phyloP scores from a whole-genome alignment of 331 rosid genomes.

The Cydonia oblonga region DNA sequence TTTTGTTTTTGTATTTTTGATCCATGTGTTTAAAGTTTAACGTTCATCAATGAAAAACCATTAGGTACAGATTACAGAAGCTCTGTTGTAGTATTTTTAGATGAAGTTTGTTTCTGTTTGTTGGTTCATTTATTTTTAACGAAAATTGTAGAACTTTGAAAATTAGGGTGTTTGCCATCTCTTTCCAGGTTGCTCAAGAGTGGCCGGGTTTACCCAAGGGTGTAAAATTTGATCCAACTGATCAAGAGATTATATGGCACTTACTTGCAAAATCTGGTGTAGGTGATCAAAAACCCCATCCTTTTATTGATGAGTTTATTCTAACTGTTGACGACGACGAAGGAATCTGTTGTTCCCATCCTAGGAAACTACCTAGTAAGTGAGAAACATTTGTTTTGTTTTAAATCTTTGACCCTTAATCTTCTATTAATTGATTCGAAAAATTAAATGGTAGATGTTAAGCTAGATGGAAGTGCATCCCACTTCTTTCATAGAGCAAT shows the following conservation, averaged over 20 bases:
- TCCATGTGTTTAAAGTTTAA: neutral
- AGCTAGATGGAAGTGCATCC: constrained; percentile 79
- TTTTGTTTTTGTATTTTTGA: neutral
- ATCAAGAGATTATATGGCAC: constrained; percentile 78
- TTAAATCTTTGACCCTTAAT: neutral
- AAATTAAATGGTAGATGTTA: constrained; percentile 42
- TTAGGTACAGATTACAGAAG: neutral
- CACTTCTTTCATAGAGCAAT: constrained; percentile 85
- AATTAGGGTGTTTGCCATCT: constrained; percentile 3
- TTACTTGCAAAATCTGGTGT: constrained; percentile 66
- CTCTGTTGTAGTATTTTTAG: neutral
- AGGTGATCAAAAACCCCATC: constrained; percentile 46
- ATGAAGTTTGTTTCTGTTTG: neutral
- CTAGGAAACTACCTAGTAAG: constrained; percentile 69
- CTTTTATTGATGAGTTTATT: constrained; percentile 74
- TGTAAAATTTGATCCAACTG: constrained; percentile 95
- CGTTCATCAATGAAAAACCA: neutral
- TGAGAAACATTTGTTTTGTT: neutral
- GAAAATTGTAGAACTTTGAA: neutral
- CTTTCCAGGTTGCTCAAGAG: constrained; percentile 62
- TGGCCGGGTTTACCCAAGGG: constrained; percentile 97
- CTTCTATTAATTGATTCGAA: neutral
- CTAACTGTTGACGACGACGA: constrained; percentile 48
- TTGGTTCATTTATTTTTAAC: neutral
- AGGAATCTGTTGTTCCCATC: constrained; percentile 84